These are phyloP conservation scores for Trichoderma gracile DNA, from an alignment of 2,329 filamentous ascomycete species.

Conservation along the genomic window DNA sequence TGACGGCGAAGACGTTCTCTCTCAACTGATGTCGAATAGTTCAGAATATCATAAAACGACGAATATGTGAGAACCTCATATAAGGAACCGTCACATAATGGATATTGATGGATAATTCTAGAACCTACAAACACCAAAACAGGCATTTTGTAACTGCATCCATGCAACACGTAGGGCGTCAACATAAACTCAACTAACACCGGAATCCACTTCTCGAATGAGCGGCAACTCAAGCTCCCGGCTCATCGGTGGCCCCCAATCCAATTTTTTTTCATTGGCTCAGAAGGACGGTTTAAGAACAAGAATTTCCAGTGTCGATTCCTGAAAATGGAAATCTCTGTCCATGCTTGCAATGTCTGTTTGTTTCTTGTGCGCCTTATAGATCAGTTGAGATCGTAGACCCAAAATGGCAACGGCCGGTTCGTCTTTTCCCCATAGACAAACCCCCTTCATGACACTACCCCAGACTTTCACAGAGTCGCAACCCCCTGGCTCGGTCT, in stretches of 20 bases:
- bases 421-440: slow-evolving; percentile 10
- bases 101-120: too few species aligned
- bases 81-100: too few species aligned
- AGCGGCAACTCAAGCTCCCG: slow-evolving; percentile 2
- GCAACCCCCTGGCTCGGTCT: background rate
- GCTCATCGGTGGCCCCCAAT: slow-evolving; percentile 2
- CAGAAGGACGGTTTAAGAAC: background rate
- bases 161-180: background rate
- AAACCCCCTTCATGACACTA: background rate
- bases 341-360: background rate
- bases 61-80: background rate
- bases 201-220: slow-evolving; percentile 9
- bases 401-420: slow-evolving; percentile 7
- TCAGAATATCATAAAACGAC: too few species aligned
- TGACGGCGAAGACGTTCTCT: too few species aligned
- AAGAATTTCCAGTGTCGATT: background rate
- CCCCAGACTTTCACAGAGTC: background rate
- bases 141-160: background rate
- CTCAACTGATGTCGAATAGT: too few species aligned
- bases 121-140: background rate
- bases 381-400: background rate
- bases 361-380: background rate
- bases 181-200: slow-evolving; percentile 6
- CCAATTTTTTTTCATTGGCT: background rate
- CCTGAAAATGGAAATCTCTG: slow-evolving; percentile 6